Base-by-base conservation (phyloP, 2,329 filamentous ascomycete genomes). In the Monilinia fructicola region DNA sequence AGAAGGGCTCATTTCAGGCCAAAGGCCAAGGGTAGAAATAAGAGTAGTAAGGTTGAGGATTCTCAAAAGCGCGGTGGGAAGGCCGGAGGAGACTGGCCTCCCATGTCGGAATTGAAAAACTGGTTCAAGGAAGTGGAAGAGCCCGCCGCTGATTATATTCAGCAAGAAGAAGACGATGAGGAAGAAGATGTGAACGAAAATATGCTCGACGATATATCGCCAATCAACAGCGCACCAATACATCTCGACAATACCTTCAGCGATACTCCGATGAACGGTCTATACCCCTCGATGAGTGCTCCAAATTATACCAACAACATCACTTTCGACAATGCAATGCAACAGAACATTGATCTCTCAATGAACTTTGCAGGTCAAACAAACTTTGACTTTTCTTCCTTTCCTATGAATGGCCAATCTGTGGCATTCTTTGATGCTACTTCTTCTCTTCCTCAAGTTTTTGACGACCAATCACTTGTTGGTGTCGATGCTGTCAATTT, bases 1-100 rank as follows among this genome's bases (percentile, higher is more conserved):
- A 86, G 93, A 53, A 88, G 94, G 60, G 90, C 90, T 0, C 94
- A 98, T 77, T 98, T 97, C 82, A 91, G 90, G 75, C 89, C 82
- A 63, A 86, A 85, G 77, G 75, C 79, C 10, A 80, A 84, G 18
- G 79, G 78, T 46, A 81, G 81, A 73, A 74, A 72, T 48, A 75
- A 76, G 48, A 75, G 67, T 38, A 75, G 69, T 68, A 79, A 76
- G 70, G 71, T 71, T 44, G 69, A 72, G 12, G 68, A 71, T 21
- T 70, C 67, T 18, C 83, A 85, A 73, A 84, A 81, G 76, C 81
- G 83, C 18, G 84, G 83, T 12, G 84, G 83, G 16, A 86, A 82
- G 61, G 81, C 80, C 2, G 83, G 83, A 42, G 82, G 82, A 18
- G 79, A 84, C 70, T 84, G 81, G 81, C 84, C 85, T 7, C 73